Conservation (phyloP, 192 early-diverging fungal genomes). For the Gryganskiella cystojenkinii region DNA sequence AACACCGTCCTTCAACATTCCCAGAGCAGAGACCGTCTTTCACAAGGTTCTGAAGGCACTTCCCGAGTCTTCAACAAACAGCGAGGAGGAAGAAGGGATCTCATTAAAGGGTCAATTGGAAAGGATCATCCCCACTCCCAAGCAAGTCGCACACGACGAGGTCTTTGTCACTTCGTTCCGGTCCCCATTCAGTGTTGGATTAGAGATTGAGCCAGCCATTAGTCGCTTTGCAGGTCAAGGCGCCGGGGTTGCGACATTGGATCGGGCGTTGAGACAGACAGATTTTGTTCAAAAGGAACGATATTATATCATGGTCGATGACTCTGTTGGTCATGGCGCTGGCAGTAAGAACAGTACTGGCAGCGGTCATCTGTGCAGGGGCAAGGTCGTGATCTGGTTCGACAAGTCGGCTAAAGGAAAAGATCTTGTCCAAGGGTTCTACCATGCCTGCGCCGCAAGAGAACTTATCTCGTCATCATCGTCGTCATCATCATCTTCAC, state of each 20-base stretch:
- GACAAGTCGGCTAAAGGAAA: conserved; percentile 53
- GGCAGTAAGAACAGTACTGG: no score
- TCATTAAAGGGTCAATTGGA: conserved; percentile 2
- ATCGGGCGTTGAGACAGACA: conserved; percentile 39
- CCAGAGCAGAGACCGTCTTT: conserved; percentile 59
- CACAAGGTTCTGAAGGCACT: conserved; percentile 33
- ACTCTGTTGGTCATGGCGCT: neutral
- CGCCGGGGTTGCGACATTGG: conserved; percentile 9
- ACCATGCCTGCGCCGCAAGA: conserved; percentile 67
- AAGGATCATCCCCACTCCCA: conserved; percentile 40
- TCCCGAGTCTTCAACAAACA: neutral
- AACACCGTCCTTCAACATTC: conserved; percentile 69
- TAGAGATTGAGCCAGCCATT: conserved; percentile 63
- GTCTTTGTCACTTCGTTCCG: conserved; percentile 59
- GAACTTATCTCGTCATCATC: conserved; percentile 27
- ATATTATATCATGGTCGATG: conserved; percentile 53
- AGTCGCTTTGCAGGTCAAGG: conserved; percentile 26
- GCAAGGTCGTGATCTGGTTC: conserved; percentile 68
- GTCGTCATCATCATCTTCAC: neutral
- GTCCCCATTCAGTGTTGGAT: conserved; percentile 55
- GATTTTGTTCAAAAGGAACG: conserved; percentile 38
- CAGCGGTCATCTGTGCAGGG: conserved; percentile 3
- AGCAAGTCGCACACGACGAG: conserved; percentile 50
- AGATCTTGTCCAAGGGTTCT: conserved; percentile 72
- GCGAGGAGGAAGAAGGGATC: neutral